These are phyloP conservation scores for Penicillium sp. DNA, from an alignment of 2,329 filamentous ascomycete species.

Conservation along the genomic window DNA sequence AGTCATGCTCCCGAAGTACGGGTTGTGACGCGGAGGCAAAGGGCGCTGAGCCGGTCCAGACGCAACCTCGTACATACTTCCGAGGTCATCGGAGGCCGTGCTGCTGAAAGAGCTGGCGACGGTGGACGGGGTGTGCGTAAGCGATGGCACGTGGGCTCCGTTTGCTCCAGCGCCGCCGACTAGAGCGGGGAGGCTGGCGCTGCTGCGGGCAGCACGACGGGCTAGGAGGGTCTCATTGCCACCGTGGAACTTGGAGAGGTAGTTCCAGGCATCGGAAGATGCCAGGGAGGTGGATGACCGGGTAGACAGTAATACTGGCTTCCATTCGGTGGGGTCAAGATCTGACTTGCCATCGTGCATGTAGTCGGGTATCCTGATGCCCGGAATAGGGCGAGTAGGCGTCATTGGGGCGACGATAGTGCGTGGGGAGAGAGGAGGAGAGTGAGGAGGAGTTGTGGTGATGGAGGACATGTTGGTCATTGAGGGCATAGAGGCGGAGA, in stretches of 20 bases:
- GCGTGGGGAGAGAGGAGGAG: conserved; percentile 38
- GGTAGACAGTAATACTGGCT: conserved; percentile 42
- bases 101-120: conserved; percentile 42
- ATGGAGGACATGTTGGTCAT: conserved; percentile 29
- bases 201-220: conserved; percentile 27
- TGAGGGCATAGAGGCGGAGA: conserved; percentile 40
- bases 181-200: conserved; percentile 35
- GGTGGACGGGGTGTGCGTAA: conserved; percentile 41
- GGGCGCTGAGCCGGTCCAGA: conserved; percentile 30
- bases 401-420: conserved; percentile 39
- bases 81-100: conserved; percentile 34
- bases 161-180: conserved; percentile 19
- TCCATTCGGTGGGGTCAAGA: conserved; percentile 54
- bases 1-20: conserved; percentile 35
- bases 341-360: conserved; percentile 42
- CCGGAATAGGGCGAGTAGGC: conserved; percentile 31
- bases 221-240: conserved; percentile 20
- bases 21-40: conserved; percentile 43
- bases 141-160: conserved; percentile 21
- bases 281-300: conserved; percentile 17
- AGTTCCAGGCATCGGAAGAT: conserved; percentile 46
- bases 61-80: conserved; percentile 24
- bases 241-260: conserved; percentile 47
- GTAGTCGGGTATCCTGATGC: conserved; percentile 42
- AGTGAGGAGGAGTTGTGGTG: conserved; percentile 32